phyloP scores from a whole-genome alignment of 2,329 filamentous ascomycete genomes.

The Arthrinium phaeospermum region DNA sequence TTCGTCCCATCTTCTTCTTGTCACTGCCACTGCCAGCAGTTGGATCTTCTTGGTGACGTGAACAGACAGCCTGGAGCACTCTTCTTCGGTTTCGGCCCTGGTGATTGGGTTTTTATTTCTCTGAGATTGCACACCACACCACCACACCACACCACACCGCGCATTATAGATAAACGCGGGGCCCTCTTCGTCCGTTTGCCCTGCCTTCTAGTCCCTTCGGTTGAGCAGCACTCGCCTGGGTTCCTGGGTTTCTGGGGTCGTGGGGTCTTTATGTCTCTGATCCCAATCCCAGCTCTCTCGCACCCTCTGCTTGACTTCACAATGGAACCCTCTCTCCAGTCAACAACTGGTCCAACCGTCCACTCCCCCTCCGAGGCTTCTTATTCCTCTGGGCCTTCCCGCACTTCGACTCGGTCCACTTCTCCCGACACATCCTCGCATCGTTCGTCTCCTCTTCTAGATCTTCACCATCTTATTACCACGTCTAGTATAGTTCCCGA shows the following conservation, averaged over 20 bases:
- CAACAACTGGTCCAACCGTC: conserved; percentile 28
- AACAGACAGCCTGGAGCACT: background rate
- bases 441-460: conserved; percentile 31
- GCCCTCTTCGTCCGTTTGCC: conserved; percentile 38
- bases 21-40: background rate
- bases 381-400: conserved; percentile 36
- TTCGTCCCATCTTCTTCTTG: conserved; percentile 12
- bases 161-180: conserved; percentile 35
- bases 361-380: conserved; percentile 36
- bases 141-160: conserved; percentile 22
- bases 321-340: conserved; percentile 33
- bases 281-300: background rate
- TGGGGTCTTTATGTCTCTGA: background rate
- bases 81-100: conserved; percentile 8
- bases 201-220: conserved; percentile 34
- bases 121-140: background rate
- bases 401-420: conserved; percentile 34
- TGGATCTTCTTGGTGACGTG: background rate
- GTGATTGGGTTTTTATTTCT: background rate
- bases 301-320: conserved; percentile 26
- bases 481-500: conserved; percentile 29
- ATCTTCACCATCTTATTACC: conserved; percentile 27
- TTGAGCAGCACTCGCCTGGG: conserved; percentile 25
- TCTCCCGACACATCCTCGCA: conserved; percentile 32
- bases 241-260: background rate